Conservation (phyloP, 2,329 filamentous ascomycete genomes). For the Botrytis deweyae region DNA sequence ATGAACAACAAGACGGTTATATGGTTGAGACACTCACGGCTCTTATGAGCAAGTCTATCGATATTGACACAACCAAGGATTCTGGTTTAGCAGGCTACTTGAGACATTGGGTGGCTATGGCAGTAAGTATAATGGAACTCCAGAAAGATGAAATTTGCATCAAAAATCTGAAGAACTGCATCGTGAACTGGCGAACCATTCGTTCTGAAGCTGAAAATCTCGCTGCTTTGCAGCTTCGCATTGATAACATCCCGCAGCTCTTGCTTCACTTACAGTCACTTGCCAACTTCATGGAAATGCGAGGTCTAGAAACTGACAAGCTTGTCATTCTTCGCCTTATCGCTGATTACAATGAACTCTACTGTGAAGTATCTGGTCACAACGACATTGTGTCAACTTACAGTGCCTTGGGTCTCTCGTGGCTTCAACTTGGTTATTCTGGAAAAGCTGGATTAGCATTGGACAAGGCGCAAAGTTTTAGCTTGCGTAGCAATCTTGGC, state of each 20-base stretch:
- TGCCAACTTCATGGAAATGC: constrained; percentile 56
- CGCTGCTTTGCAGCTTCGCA: constrained; percentile 42
- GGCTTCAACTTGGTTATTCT: constrained; percentile 59
- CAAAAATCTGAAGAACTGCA: constrained; percentile 29
- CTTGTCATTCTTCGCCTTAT: constrained; percentile 51
- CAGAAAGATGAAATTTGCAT: constrained; percentile 31
- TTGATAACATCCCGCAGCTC: constrained; percentile 53
- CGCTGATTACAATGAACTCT: constrained; percentile 48
- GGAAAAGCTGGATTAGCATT: constrained; percentile 58
- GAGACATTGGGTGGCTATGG: constrained; percentile 33
- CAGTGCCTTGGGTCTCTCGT: constrained; percentile 50
- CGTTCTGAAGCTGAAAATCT: constrained; percentile 45
- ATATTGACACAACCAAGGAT: constrained; percentile 32
- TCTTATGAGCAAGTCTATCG: constrained; percentile 12
- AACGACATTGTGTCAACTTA: constrained; percentile 44
- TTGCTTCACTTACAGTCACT: constrained; percentile 52
- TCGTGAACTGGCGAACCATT: constrained; percentile 42
- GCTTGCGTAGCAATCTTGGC: constrained; percentile 43
- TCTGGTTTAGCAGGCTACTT: constrained; percentile 31
- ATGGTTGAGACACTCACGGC: constrained; percentile 28
- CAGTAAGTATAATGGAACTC: constrained; percentile 34
- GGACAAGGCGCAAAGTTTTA: constrained; percentile 54
- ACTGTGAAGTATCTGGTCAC: constrained; percentile 42
- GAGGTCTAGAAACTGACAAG: constrained; percentile 52
- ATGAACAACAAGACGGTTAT: constrained; percentile 9